Percentiles rank a stretch among this genome's conserved stretches.
phyloP scores from a whole-genome alignment of 352 stramenopile species.

The Globisporangium emineosum region DNA sequence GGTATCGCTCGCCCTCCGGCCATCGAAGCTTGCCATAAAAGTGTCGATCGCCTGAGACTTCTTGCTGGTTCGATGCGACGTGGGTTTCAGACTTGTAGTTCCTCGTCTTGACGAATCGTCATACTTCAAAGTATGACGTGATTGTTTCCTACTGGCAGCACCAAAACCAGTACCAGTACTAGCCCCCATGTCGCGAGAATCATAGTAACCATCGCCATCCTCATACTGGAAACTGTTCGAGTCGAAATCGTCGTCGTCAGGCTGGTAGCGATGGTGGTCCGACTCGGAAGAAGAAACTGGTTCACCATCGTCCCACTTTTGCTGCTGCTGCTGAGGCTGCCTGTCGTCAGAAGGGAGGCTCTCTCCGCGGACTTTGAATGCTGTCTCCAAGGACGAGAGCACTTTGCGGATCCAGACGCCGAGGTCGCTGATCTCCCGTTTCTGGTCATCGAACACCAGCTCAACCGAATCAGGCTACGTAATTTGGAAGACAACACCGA shows the following conservation, averaged over 20 bases:
- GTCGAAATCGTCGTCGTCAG: constrained; percentile 6
- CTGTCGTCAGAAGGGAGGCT: constrained; percentile 14
- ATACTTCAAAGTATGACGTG: neutral
- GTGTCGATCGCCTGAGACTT: constrained; percentile 4
- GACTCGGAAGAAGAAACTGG: constrained; percentile 6
- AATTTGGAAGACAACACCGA: neutral
- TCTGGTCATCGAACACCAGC: constrained; percentile 40
- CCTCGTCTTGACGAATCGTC: neutral
- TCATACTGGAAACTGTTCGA: constrained; percentile 24
- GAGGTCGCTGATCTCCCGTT: constrained; percentile 43
- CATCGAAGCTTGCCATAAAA: constrained; percentile 16
- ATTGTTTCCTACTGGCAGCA: neutral
- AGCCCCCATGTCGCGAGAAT: neutral
- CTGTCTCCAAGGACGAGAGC: constrained; percentile 25
- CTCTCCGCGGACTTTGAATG: constrained; percentile 28
- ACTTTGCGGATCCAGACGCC: constrained; percentile 51
- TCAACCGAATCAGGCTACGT: constrained; percentile 30
- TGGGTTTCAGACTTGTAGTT: neutral
- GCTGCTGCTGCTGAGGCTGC: neutral
- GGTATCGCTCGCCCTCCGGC: too few relatives aligned
- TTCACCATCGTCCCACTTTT: neutral
- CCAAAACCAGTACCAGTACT: neutral
- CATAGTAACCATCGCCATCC: constrained; percentile 13
- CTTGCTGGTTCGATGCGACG: neutral
- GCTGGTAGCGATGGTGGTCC: constrained; percentile 6